Conservation (phyloP, 2,329 filamentous ascomycete genomes). For the Alternaria incomplexa region DNA sequence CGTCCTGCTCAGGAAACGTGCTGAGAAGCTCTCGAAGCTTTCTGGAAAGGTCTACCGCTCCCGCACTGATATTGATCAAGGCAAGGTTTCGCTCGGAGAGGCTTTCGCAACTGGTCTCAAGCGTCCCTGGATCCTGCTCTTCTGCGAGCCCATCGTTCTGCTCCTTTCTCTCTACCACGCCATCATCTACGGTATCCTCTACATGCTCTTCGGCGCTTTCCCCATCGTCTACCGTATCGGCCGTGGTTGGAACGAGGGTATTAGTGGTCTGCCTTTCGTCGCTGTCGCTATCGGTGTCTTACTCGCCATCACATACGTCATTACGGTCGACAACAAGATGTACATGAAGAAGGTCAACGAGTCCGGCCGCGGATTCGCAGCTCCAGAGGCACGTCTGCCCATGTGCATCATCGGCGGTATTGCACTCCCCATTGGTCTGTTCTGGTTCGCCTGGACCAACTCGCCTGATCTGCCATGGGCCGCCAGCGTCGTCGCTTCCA, state of each 20-base stretch:
- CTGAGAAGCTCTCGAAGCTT: constrained; percentile 55
- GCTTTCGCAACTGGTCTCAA: constrained; percentile 65
- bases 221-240: constrained; percentile 67
- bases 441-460: constrained; percentile 54
- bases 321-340: constrained; percentile 44
- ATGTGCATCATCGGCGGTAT: constrained; percentile 67
- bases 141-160: constrained; percentile 72
- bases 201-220: constrained; percentile 58
- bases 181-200: constrained; percentile 59
- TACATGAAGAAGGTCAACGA: constrained; percentile 52
- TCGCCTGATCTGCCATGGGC: constrained; percentile 63
- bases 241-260: constrained; percentile 46
- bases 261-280: constrained; percentile 61
- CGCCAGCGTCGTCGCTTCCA: constrained; percentile 58
- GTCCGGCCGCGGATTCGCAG: constrained; percentile 60
- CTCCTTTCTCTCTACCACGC: constrained; percentile 67
- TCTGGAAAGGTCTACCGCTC: constrained; percentile 63
- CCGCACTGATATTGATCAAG: constrained; percentile 51
- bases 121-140: constrained; percentile 72
- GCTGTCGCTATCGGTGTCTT: constrained; percentile 73
- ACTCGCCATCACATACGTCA: constrained; percentile 60
- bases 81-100: constrained; percentile 52
- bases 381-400: constrained; percentile 70
- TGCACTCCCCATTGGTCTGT: constrained; percentile 60
- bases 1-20: constrained; percentile 60